A percentile compares a stretch with the other conserved stretches of the same genome.
phyloP scores from a whole-genome alignment of 352 stramenopile genomes.

The Globisporangium orthogonon region DNA sequence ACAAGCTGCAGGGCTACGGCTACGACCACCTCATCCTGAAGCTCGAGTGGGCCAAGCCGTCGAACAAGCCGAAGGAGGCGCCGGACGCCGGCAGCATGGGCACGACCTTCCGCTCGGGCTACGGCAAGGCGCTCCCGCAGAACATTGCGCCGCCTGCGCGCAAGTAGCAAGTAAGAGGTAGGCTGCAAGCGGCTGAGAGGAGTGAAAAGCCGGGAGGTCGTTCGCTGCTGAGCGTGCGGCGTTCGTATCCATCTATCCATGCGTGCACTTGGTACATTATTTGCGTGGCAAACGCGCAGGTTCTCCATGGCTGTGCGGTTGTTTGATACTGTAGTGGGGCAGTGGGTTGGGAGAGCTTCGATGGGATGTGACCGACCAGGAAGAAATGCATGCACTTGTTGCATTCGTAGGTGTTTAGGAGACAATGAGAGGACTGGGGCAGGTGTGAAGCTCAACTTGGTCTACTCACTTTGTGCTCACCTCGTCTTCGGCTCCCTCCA shows the following conservation, averaged over 20 bases:
- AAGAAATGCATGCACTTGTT: neutral
- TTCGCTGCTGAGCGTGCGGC: no score
- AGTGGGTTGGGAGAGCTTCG: no score
- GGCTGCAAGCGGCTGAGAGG: slow-evolving; percentile 1
- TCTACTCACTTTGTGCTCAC: no score
- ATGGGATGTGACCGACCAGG: no score
- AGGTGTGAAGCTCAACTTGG: neutral
- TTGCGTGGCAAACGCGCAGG: neutral
- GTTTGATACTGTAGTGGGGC: no score
- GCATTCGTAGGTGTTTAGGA: neutral
- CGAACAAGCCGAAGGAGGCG: slow-evolving; percentile 72
- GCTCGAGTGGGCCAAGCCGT: slow-evolving; percentile 98
- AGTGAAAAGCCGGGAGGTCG: neutral
- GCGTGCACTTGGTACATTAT: slow-evolving; percentile 1
- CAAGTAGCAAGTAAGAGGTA: slow-evolving; percentile 44
- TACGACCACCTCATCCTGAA: slow-evolving; percentile 99
- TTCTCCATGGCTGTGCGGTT: neutral
- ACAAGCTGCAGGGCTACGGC: slow-evolving; percentile 96
- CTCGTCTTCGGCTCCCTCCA: no score
- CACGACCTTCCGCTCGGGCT: slow-evolving; percentile 86
- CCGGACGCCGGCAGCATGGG: slow-evolving; percentile 75
- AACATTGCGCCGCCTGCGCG: slow-evolving; percentile 71
- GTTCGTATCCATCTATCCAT: neutral
- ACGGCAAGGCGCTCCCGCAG: slow-evolving; percentile 85
- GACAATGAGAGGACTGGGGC: neutral